Base-by-base conservation (phyloP, 225 moss, liverwort and hornwort species). In the Bryum argenteum region DNA sequence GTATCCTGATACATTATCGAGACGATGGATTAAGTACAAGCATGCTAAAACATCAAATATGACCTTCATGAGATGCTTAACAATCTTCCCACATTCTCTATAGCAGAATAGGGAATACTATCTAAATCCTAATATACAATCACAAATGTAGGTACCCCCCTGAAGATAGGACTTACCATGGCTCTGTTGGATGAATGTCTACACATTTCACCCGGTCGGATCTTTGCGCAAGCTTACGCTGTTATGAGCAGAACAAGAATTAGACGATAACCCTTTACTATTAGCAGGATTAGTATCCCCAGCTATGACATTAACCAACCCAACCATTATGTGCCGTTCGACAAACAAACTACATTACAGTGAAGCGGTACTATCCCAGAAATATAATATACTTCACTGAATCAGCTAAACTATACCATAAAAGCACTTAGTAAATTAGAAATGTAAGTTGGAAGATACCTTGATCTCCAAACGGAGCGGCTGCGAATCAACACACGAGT, bases 181-280 rank as follows among this genome's bases (percentile, higher is more conserved):
- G 93, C 60, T 94, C 93, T 38, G 93, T 89, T 73, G 93, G 91
- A 86, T 94, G 93, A 61, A 94, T 86, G 70, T 94, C 93, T 16
- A 94, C 93, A 48, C 93, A 94, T 47, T 94, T 94, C 44, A 94
- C 93, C 22, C 93, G 89, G 54, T 94, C 93, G 40, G 93, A 94
- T 66, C 93, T 84, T 87, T 94, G 93, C 24, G 93, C 93, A 72
- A 94, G 91, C 78, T 94, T 94, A 73, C 93, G 85, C 93, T 94
- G 91, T 71, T 15, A 54, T 47, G 21, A 53, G 26, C 17, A 78
- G 58, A 72, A 66, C 40, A 8, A 78, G 53, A 37, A 52, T 62
- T 53, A 71, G 58, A 51, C 11, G 8, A 47, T 6, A 44, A 8
- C 55, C 0, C 40, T 5, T 44, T 41, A 51, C 11, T 21, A 37